Evolutionary conservation across 768 basidiomycete genomes (phyloP).

Genomic region (Amanita rubescens): DNA sequence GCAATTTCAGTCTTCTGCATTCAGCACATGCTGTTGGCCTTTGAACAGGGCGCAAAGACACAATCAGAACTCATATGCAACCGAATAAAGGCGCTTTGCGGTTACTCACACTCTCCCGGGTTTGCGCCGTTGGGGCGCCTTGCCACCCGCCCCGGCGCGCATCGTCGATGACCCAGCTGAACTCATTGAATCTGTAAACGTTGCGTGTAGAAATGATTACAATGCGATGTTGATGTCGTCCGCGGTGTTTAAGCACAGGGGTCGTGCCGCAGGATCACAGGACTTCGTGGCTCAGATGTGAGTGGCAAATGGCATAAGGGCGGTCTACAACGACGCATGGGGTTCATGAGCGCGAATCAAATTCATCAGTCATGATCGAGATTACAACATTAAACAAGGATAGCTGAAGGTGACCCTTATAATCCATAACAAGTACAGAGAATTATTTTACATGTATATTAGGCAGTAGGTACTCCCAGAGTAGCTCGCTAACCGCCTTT

Average conservation of each 20-base stretch:
- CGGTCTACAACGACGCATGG: neutral
- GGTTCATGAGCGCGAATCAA: slow-evolving; percentile 4
- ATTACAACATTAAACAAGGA: neutral
- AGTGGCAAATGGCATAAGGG: neutral
- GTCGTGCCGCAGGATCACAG: neutral
- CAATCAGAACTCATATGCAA: neutral
- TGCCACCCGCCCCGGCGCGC: neutral
- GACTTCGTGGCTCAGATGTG: neutral
- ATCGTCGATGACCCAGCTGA: neutral
- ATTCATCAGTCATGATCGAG: slow-evolving; percentile 9
- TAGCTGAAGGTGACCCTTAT: neutral
- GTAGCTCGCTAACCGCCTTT: slow-evolving; percentile 27
- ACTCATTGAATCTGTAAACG: neutral
- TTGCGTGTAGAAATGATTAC: neutral
- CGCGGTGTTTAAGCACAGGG: neutral
- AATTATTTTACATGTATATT: neutral
- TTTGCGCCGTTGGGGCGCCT: slow-evolving; percentile 23
- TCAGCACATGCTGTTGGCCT: slow-evolving; percentile 47
- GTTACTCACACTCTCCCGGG: slow-evolving; percentile 38
- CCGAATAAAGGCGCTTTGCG: neutral
- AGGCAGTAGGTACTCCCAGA: slow-evolving; percentile 28
- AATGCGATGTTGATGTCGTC: neutral
- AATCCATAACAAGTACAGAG: neutral
- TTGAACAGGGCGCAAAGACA: slow-evolving; percentile 1
- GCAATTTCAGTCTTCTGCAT: slow-evolving; percentile 53